phyloP scores from a whole-genome alignment of 2,329 filamentous ascomycete species.

The Sordariomycetes sp. region DNA sequence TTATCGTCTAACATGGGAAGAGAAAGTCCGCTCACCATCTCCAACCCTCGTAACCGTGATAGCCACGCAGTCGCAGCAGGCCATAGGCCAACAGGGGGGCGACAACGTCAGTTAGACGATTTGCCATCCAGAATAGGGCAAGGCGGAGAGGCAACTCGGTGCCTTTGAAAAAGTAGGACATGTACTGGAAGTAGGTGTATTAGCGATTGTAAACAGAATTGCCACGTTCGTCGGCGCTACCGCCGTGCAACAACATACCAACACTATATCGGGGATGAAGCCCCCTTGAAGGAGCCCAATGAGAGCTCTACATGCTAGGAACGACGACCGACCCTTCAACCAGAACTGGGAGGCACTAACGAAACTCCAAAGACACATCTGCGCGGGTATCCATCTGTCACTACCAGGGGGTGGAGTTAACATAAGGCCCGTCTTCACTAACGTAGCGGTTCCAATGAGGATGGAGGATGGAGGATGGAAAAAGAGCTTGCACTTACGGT shows the following conservation, averaged over 20 bases:
- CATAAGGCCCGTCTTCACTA: no score
- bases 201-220: no score
- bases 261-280: conserved; percentile 23
- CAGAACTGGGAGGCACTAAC: conserved; percentile 24
- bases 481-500: conserved; percentile 26
- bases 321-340: conserved; percentile 23
- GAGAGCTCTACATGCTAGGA: conserved; percentile 23
- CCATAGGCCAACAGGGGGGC: conserved; percentile 16
- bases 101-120: conserved; percentile 14
- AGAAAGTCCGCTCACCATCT: conserved; percentile 8
- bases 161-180: conserved; percentile 16
- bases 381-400: conserved; percentile 36
- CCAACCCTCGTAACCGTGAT: conserved; percentile 14
- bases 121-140: conserved; percentile 15
- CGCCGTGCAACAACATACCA: not conserved
- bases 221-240: not conserved
- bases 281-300: conserved; percentile 31
- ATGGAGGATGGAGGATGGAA: conserved; percentile 17
- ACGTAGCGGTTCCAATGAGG: no score
- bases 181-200: conserved; percentile 5
- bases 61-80: conserved; percentile 15
- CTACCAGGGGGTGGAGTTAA: conserved; percentile 12
- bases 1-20: not conserved
- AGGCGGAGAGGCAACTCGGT: conserved; percentile 14
- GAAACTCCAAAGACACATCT: conserved; percentile 25